Conservation (phyloP, 148 eudicot genomes). For the Arbutus unedo region DNA sequence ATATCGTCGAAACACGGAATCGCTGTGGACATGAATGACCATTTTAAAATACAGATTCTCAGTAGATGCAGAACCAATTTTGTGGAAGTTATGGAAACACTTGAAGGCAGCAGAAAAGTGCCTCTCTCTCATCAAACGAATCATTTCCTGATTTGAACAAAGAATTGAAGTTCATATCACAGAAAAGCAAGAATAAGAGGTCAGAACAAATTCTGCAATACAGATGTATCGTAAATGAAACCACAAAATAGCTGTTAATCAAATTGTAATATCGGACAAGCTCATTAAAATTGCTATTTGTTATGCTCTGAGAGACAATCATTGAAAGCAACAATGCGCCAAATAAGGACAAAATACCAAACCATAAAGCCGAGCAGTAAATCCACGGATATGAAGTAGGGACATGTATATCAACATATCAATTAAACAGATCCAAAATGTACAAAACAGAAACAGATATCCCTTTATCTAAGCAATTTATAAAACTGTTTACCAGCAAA, state of each 20-base stretch:
- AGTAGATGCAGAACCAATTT: slow-evolving; percentile 40
- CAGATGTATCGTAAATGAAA: too few species aligned
- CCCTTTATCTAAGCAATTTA: not conserved
- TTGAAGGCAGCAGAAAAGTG: slow-evolving; percentile 79
- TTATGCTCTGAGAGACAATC: not conserved
- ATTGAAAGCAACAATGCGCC: not conserved
- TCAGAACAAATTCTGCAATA: not conserved
- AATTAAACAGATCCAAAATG: not conserved
- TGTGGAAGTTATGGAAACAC: slow-evolving; percentile 76
- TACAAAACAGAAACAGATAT: not conserved
- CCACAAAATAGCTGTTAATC: not conserved
- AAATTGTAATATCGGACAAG: not conserved
- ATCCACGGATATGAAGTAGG: not conserved
- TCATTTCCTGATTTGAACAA: slow-evolving; percentile 66
- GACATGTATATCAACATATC: not conserved
- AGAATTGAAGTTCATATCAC: slow-evolving; percentile 5
- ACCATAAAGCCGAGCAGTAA: not conserved
- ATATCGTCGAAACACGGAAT: slow-evolving; percentile 73
- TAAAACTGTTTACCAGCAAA: not conserved
- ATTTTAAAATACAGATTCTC: slow-evolving; percentile 67
- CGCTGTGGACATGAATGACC: slow-evolving; percentile 91
- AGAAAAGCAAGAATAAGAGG: not conserved
- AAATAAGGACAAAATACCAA: not conserved
- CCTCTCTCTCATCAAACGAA: slow-evolving; percentile 76
- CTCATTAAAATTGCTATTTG: not conserved